Conservation (phyloP, 768 basidiomycete genomes). For the Boletellus emodensis region DNA sequence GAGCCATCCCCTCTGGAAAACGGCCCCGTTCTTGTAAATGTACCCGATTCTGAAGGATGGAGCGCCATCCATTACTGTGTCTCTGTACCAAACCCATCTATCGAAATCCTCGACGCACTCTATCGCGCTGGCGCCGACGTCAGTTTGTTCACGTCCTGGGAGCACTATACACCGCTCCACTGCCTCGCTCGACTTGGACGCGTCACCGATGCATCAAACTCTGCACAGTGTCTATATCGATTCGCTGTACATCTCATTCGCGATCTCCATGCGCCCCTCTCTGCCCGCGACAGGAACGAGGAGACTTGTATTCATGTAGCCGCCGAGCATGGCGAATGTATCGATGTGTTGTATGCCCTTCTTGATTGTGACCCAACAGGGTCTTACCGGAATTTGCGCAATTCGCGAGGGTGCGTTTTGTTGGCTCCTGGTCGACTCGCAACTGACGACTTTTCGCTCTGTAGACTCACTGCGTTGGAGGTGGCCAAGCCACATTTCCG, state of each 20-base stretch:
- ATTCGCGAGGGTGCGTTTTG: conserved; percentile 62
- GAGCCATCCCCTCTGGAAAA: conserved; percentile 39
- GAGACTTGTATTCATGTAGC: conserved; percentile 81
- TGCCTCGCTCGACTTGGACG: conserved; percentile 49
- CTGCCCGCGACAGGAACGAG: conserved; percentile 59
- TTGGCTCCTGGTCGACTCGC: not conserved
- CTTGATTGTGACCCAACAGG: conserved; percentile 61
- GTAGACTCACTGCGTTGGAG: conserved; percentile 56
- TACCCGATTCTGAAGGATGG: conserved; percentile 66
- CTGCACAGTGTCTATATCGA: conserved; percentile 43
- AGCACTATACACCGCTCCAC: conserved; percentile 67
- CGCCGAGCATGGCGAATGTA: conserved; percentile 66
- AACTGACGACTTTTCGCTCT: not conserved
- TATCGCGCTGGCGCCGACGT: conserved; percentile 76
- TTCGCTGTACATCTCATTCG: conserved; percentile 66
- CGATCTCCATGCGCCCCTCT: conserved; percentile 65
- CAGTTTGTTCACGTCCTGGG: conserved; percentile 59
- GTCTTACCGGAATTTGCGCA: conserved; percentile 55
- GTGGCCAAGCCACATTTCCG: conserved; percentile 66
- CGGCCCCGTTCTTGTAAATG: conserved; percentile 58
- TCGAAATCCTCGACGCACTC: conserved; percentile 62
- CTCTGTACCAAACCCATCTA: conserved; percentile 49
- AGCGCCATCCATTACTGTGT: conserved; percentile 70
- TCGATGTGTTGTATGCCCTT: conserved; percentile 58
- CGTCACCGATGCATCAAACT: conserved; percentile 32